Conservation (phyloP, 176 grass and related monocot species). For the Zea mays region Zm-B73-REFERENCE-NAM-5.0 NC_050103.1:165592501-165593000, state of each 20-base stretch:
- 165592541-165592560: constrained; percentile 35
- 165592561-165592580: background rate
- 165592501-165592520: constrained; percentile 79
- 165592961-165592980: constrained; percentile 89
- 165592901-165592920: constrained; percentile 2
- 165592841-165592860: background rate
- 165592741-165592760: background rate
- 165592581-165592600: background rate
- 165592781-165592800: background rate
- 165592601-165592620: constrained; percentile 2
- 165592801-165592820: background rate
- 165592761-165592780: background rate
- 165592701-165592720: constrained; percentile 14
- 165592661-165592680: background rate
- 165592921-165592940: constrained; percentile 19
- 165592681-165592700: background rate
- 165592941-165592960: constrained; percentile 73
- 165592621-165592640: background rate
- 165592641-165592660: background rate
- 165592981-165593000: constrained; percentile 92
- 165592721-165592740: background rate
- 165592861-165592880: background rate
- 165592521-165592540: constrained; percentile 90
- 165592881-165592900: background rate
- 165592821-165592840: background rate